Evolutionary conservation across 2,329 filamentous ascomycete species (phyloP).

Genomic region (Tolypocladium ovalisporum): DNA sequence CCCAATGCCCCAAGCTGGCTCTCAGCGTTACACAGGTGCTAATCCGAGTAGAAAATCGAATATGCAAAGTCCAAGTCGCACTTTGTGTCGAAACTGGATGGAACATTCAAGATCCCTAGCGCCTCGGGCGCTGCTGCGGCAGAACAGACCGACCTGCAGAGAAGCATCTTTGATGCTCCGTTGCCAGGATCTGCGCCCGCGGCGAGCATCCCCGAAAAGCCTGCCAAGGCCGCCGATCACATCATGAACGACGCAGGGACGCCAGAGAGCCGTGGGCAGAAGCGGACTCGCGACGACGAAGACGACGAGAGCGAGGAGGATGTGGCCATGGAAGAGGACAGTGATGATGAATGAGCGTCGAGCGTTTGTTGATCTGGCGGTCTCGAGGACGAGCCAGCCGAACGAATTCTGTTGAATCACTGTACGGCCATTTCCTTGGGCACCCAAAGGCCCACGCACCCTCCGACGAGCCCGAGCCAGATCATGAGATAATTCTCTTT

Average conservation of each 20-base stretch:
- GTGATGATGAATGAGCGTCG: slow-evolving; percentile 53
- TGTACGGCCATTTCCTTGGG: slow-evolving; percentile 54
- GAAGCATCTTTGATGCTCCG: slow-evolving; percentile 68
- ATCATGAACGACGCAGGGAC: slow-evolving; percentile 39
- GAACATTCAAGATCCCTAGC: slow-evolving; percentile 67
- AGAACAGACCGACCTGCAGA: slow-evolving; percentile 63
- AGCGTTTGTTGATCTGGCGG: not conserved
- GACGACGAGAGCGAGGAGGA: slow-evolving; percentile 60
- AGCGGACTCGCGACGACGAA: slow-evolving; percentile 58
- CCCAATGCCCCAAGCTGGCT: not conserved
- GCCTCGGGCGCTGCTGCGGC: slow-evolving; percentile 40
- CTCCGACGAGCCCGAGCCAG: slow-evolving; percentile 83
- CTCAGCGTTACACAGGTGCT: not conserved
- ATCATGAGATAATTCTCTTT: slow-evolving; percentile 66
- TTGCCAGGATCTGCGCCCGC: slow-evolving; percentile 36
- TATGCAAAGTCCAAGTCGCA: slow-evolving; percentile 88
- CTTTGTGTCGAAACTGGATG: slow-evolving; percentile 81
- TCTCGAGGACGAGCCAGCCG: not conserved
- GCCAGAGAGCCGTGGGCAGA: slow-evolving; percentile 50
- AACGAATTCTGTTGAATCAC: slow-evolving; percentile 10
- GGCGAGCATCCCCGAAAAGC: slow-evolving; percentile 34
- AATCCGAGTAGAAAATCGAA: slow-evolving; percentile 60
- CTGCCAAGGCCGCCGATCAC: slow-evolving; percentile 34
- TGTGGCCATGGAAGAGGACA: slow-evolving; percentile 59
- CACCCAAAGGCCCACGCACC: slow-evolving; percentile 67